Evolutionary conservation across 2,329 filamentous ascomycete species (phyloP).

Genomic region (Colletotrichum acutatum): DNA sequence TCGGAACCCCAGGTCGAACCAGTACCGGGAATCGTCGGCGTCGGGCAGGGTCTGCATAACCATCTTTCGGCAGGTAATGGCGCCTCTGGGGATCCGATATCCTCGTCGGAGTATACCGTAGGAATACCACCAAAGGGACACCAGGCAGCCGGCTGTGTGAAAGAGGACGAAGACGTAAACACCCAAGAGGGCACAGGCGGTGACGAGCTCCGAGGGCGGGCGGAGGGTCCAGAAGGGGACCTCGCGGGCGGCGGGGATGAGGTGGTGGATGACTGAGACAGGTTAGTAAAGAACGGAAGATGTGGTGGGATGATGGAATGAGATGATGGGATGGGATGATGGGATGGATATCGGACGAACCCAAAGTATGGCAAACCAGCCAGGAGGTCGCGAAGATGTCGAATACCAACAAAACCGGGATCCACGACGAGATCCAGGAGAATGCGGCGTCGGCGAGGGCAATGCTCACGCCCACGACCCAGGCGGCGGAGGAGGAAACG

Average conservation of each 20-base stretch:
- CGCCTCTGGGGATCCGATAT: neutral
- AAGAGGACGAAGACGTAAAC: neutral
- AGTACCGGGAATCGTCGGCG: neutral
- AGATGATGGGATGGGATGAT: too few species aligned
- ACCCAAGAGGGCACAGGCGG: neutral
- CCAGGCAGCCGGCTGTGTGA: neutral
- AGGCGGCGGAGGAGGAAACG: neutral
- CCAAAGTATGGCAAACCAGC: neutral
- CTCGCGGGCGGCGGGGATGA: neutral
- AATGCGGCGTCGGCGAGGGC: neutral
- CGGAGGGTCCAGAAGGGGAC: neutral
- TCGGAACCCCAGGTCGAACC: neutral
- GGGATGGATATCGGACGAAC: neutral
- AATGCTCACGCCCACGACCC: neutral
- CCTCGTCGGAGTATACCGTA: neutral
- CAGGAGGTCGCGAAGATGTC: neutral
- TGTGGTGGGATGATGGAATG: neutral
- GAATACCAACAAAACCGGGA: neutral
- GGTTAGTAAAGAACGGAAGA: neutral
- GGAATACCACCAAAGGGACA: neutral
- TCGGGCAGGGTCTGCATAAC: neutral
- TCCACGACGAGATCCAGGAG: neutral
- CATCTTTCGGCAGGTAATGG: neutral
- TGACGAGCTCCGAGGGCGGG: neutral
- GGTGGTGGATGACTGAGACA: neutral